Evolutionary conservation across 2,329 filamentous ascomycete species (phyloP), one percentile per base, ranked within the genome.

Genomic region (Cladophialophora chaetospira): DNA sequence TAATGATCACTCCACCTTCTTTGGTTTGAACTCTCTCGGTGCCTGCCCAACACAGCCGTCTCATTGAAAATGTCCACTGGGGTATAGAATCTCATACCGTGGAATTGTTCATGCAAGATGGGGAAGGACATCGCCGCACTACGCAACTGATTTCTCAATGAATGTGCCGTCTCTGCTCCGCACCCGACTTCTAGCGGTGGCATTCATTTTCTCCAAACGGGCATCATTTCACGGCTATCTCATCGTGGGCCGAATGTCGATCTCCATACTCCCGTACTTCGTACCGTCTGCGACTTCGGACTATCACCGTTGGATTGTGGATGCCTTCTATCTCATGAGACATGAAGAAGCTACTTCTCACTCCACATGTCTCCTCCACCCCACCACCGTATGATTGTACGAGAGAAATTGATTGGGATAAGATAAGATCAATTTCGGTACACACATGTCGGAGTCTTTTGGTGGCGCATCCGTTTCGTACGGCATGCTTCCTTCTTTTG

Each of bases 391-490:
- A 21, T 11, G 36, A 11, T 19, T 38, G 17, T 5, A 19, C 15
- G 21, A 42, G 13, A 31, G 15, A 25, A 5, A 29, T 29, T 51
- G 19, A 44, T 44, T 42, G 36, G 33, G 48, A 51, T 51, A 42
- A 42, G 48, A 51, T 51, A 42, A 40, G 48, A 51, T 51, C 23
- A 43, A 49, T 49, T 38, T 49, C 31, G 19, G 35, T 15, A 28
- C 19, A 15, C 13, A 6, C 6, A 33, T 33, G 6, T 33, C 29
- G 29, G 29, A 33, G 13, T 33, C 29, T 13, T 13, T 21, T 19
- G 36, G 15, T 19, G 21, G 35, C 6, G 35, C 9, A 19, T 9
- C 13, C 23, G 36, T 9, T 10, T 40, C 36, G 36, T 21, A 40
- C 36, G 36, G 15, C 36, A 21, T 40, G 36, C 13, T 36, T 36